Conservation (phyloP, 495 filamentous ascomycete species). For the Aspergillus sparsus region DNA sequence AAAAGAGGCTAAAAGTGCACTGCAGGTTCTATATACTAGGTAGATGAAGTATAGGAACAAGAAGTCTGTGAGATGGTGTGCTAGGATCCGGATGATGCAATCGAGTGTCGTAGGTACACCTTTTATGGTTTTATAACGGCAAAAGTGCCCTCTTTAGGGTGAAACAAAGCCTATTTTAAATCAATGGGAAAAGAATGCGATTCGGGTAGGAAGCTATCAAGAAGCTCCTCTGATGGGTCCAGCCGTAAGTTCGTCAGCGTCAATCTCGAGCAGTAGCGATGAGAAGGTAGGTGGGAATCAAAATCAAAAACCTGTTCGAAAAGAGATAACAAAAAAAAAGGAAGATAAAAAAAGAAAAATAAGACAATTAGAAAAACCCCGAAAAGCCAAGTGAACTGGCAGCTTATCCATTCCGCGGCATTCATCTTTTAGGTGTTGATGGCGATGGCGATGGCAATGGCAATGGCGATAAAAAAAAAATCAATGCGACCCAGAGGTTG, state of each 20-base stretch:
- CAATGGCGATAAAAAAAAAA: conserved; percentile 12
- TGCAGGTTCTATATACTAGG: background rate
- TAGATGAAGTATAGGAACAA: conserved; percentile 1
- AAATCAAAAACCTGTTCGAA: background rate
- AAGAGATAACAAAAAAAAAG: conserved; percentile 3
- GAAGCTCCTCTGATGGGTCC: too few species aligned
- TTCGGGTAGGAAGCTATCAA: background rate
- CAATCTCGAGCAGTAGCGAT: too few species aligned
- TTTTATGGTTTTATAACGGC: background rate
- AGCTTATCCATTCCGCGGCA: background rate
- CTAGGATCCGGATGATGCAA: conserved; percentile 43
- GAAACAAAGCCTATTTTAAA: too few species aligned
- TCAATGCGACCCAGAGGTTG: conserved; percentile 11
- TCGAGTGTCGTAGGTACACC: conserved; percentile 16
- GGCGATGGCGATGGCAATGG: conserved; percentile 12
- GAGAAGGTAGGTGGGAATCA: too few species aligned
- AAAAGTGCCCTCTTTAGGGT: background rate
- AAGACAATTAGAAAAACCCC: background rate
- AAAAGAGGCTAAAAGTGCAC: background rate
- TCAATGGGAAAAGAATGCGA: background rate
- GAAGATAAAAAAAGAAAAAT: background rate
- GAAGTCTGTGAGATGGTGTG: conserved; percentile 33
- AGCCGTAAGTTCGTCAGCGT: too few species aligned
- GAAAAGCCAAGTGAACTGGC: background rate
- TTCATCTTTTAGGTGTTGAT: background rate